phyloP scores from a whole-genome alignment of 163 green algal genomes.

The Volvox carteri region DNA sequence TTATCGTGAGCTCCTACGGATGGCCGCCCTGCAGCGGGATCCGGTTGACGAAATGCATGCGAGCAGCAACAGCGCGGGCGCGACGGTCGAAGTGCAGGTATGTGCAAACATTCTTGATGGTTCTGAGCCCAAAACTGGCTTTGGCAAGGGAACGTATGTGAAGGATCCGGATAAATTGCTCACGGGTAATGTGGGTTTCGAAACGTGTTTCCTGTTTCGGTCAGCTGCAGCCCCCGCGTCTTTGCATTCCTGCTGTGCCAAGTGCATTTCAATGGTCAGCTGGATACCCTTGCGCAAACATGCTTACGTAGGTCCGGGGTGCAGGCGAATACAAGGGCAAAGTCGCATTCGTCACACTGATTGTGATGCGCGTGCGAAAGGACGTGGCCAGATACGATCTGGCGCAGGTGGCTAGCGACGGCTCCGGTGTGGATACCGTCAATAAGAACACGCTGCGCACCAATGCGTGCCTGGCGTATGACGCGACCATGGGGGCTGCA shows the following conservation, averaged over 20 bases:
- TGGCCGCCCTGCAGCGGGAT: constrained; percentile 36
- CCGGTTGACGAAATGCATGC: constrained; percentile 35
- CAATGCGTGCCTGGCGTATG: constrained; percentile 53
- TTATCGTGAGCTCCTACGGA: constrained; percentile 39
- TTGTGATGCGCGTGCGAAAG: constrained; percentile 23
- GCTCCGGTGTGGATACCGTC: constrained; percentile 28
- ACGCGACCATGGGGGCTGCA: constrained; percentile 22
- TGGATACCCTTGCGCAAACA: too few relatives aligned
- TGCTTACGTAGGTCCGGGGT: constrained; percentile 12
- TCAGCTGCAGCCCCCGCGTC: too few relatives aligned
- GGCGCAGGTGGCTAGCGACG: constrained; percentile 27
- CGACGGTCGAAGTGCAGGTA: constrained; percentile 38
- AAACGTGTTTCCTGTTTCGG: too few relatives aligned
- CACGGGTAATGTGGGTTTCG: too few relatives aligned
- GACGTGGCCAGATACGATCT: constrained; percentile 29
- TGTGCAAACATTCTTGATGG: too few relatives aligned
- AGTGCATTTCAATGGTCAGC: too few relatives aligned
- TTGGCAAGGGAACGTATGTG: too few relatives aligned
- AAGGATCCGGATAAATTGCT: too few relatives aligned
- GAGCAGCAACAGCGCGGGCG: not conserved
- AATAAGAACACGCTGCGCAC: constrained; percentile 53
- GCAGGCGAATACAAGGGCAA: constrained; percentile 16
- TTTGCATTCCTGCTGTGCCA: too few relatives aligned
- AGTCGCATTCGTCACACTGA: constrained; percentile 5
- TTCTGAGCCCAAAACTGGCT: too few relatives aligned